These are phyloP conservation scores for Sesbania bispinosa DNA, from an alignment of 306 rosid species.

Conservation along the genomic window DNA sequence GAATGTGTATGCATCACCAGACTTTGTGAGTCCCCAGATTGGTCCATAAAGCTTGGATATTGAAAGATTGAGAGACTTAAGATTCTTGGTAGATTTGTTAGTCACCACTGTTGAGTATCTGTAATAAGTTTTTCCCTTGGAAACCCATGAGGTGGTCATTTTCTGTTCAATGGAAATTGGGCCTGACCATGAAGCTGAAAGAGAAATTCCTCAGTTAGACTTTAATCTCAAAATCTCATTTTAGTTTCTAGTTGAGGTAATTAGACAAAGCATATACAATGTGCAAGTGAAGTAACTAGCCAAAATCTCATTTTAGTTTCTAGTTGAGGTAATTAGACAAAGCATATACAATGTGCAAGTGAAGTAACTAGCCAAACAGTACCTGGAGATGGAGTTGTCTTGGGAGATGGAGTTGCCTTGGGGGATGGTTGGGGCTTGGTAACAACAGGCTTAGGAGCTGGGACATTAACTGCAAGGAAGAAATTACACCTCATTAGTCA, in stretches of 20 bases:
- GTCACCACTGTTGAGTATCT: conserved; percentile 82
- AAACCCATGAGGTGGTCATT: conserved; percentile 70
- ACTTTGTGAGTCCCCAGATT: conserved; percentile 81
- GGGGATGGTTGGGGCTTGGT: conserved; percentile 48
- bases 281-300: not conserved
- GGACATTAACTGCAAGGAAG: conserved; percentile 50
- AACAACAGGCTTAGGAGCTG: conserved; percentile 41
- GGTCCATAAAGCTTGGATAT: conserved; percentile 86
- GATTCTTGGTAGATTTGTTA: conserved; percentile 69
- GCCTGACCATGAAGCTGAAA: conserved; percentile 59
- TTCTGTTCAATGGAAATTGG: conserved; percentile 66
- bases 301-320: not conserved
- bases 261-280: not conserved
- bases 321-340: not conserved
- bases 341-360: not conserved
- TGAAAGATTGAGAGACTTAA: conserved; percentile 59
- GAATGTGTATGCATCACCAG: conserved; percentile 60
- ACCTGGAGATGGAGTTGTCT: conserved; percentile 75
- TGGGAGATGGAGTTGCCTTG: too few species aligned
- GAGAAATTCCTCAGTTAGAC: conserved; percentile 24
- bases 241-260: not conserved
- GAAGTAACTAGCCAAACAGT: not conserved
- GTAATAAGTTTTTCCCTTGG: conserved; percentile 66
- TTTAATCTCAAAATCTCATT: not conserved
- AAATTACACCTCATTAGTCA: not conserved